Evolutionary conservation across 2,329 filamentous ascomycete genomes (phyloP).

Genomic region (Esteya vermicola): DNA sequence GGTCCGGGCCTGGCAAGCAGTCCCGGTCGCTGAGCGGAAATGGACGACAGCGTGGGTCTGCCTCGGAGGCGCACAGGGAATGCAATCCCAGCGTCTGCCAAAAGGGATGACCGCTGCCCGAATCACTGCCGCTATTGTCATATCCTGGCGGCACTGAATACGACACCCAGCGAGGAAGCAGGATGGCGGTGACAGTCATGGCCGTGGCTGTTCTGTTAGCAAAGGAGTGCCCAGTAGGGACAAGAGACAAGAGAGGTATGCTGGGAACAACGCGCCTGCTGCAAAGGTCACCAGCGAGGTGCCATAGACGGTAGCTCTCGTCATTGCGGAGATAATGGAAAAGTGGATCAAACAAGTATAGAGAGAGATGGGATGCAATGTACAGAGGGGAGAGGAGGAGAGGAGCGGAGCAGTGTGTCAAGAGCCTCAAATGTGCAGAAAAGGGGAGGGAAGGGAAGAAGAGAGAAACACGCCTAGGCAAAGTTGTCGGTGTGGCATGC

Average conservation of each 20-base stretch:
- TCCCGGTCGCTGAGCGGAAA: constrained; percentile 53
- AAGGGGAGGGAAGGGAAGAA: too few relatives aligned
- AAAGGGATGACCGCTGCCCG: constrained; percentile 26
- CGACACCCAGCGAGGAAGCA: constrained; percentile 57
- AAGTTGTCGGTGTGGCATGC: too few relatives aligned
- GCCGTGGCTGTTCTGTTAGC: constrained; percentile 40
- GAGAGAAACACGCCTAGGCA: too few relatives aligned
- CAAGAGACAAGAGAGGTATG: not conserved
- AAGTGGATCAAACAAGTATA: not conserved
- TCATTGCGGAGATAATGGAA: constrained; percentile 24
- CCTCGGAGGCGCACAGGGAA: constrained; percentile 60
- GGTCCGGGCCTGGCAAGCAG: constrained; percentile 45
- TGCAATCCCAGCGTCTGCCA: constrained; percentile 64
- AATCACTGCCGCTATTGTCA: not conserved
- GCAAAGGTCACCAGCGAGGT: constrained; percentile 26
- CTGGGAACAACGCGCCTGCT: constrained; percentile 22
- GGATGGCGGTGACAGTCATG: constrained; percentile 56
- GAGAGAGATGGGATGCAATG: too few relatives aligned
- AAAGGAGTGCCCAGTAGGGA: not conserved
- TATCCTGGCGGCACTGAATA: constrained; percentile 32
- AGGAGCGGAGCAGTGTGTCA: too few relatives aligned
- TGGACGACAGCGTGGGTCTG: constrained; percentile 42
- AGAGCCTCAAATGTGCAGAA: too few relatives aligned
- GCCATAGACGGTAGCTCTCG: constrained; percentile 27
- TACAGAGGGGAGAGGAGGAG: too few relatives aligned